Conservation (phyloP, 108 stramenopile genomes). For the Parmales sp. region DNA sequence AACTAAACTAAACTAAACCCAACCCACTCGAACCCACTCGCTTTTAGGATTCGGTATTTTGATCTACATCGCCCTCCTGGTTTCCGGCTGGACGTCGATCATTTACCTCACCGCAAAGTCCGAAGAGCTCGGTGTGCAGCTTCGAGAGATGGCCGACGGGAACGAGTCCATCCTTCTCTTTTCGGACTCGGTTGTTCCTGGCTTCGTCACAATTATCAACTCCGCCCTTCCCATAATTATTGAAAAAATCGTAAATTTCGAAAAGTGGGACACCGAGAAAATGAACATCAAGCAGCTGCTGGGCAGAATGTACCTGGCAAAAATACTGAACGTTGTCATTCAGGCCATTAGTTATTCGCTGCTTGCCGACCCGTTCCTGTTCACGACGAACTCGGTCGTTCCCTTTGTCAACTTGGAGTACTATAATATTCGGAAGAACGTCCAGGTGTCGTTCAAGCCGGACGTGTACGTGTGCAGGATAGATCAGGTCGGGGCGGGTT, state of each 20-base stretch:
- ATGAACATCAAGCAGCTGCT: slow-evolving; percentile 24
- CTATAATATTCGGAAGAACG: not conserved
- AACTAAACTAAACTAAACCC: too few relatives aligned
- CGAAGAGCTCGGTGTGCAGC: slow-evolving; percentile 15
- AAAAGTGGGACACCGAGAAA: slow-evolving; percentile 30
- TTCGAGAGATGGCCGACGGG: slow-evolving; percentile 15
- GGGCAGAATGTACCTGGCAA: slow-evolving; percentile 29
- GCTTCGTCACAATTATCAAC: slow-evolving; percentile 28
- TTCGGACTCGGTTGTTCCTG: slow-evolving; percentile 27
- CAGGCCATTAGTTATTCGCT: slow-evolving; percentile 24
- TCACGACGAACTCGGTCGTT: slow-evolving; percentile 11
- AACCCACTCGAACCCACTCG: too few relatives aligned
- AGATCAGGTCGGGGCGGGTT: slow-evolving; percentile 25
- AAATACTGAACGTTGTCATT: slow-evolving; percentile 32
- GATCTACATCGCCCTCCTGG: slow-evolving; percentile 2
- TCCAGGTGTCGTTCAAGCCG: not conserved
- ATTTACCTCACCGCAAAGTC: slow-evolving; percentile 27
- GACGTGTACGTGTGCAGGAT: slow-evolving; percentile 17
- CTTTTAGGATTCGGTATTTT: not conserved
- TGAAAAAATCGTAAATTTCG: slow-evolving; percentile 19
- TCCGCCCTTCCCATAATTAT: slow-evolving; percentile 30
- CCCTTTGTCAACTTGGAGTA: not conserved
- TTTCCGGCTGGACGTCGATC: slow-evolving; percentile 27
- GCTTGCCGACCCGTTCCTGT: slow-evolving; percentile 29
- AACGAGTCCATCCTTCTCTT: slow-evolving; percentile 11